Conservation (phyloP, 805 yeast species). For the Saturnispora sanitii region DNA sequence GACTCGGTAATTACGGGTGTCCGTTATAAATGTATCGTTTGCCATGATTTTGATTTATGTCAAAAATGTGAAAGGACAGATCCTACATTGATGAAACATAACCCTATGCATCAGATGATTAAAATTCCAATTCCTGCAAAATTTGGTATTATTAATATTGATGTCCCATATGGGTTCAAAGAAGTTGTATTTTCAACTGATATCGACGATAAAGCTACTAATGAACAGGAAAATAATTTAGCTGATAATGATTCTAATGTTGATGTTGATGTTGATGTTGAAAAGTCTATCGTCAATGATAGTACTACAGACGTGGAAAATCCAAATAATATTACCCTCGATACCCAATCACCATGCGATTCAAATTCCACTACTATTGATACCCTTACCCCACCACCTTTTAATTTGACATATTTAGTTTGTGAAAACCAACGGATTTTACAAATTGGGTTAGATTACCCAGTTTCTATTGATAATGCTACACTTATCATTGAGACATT, state of each 20-base stretch:
- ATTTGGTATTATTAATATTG: too few species aligned
- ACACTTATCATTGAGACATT: constrained; percentile 2
- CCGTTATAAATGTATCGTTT: constrained; percentile 43
- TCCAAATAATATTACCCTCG: too few species aligned
- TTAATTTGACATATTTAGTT: constrained; percentile 1
- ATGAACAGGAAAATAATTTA: too few species aligned
- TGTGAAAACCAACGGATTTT: constrained; percentile 1
- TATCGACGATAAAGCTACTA: too few species aligned
- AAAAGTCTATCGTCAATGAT: too few species aligned
- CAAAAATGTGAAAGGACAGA: constrained; percentile 29
- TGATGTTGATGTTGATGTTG: too few species aligned
- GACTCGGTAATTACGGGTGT: constrained; percentile 27
- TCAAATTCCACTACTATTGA: too few species aligned
- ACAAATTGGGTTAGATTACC: constrained; percentile 1
- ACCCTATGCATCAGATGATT: constrained; percentile 20
- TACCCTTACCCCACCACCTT: background rate
- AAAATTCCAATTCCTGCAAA: constrained; percentile 14
- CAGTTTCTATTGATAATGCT: background rate
- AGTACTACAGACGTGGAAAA: too few species aligned
- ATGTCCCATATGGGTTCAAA: too few species aligned
- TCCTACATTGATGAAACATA: constrained; percentile 14
- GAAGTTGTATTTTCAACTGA: too few species aligned
- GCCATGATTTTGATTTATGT: constrained; percentile 46
- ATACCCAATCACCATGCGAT: too few species aligned
- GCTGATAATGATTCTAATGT: too few species aligned